phyloP scores from a whole-genome alignment of 768 basidiomycete genomes.

The Coprinopsis cinerea region DNA sequence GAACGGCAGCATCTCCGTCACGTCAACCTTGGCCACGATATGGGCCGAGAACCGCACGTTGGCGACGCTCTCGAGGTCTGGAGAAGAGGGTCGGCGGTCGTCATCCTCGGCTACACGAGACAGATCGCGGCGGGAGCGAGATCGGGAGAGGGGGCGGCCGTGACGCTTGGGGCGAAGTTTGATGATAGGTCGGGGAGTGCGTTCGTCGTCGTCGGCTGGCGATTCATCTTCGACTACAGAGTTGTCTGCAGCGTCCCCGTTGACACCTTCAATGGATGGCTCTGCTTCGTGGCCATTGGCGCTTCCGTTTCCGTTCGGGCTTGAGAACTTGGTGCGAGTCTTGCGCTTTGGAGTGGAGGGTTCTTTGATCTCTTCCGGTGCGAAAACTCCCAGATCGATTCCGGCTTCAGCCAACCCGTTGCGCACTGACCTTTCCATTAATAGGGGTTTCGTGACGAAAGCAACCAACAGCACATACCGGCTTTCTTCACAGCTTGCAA shows the following conservation, averaged over 20 bases:
- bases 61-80: conserved; percentile 65
- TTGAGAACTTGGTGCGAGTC: conserved; percentile 25
- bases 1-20: conserved; percentile 63
- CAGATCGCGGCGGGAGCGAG: conserved; percentile 68
- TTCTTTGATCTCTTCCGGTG: conserved; percentile 25
- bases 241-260: conserved; percentile 4
- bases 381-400: conserved; percentile 76
- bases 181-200: conserved; percentile 68
- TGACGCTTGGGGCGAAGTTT: conserved; percentile 57
- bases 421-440: conserved; percentile 36
- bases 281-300: conserved; percentile 20
- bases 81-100: conserved; percentile 49
- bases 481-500: conserved; percentile 65
- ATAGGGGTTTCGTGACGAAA: background rate
- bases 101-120: conserved; percentile 53
- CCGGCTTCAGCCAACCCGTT: conserved; percentile 59
- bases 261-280: background rate
- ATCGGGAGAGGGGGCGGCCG: conserved; percentile 48
- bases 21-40: conserved; percentile 53
- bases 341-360: conserved; percentile 28
- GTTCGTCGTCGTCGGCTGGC: conserved; percentile 38
- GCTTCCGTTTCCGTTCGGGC: conserved; percentile 24
- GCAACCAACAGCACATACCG: conserved; percentile 23
- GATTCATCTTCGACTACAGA: conserved; percentile 22
- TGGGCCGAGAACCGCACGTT: conserved; percentile 75